A percentile compares a stretch with the other conserved stretches of the same genome.
These are phyloP conservation scores for Corynascus novoguineensis DNA, from an alignment of 495 filamentous ascomycete genomes.

Conservation along the genomic window DNA sequence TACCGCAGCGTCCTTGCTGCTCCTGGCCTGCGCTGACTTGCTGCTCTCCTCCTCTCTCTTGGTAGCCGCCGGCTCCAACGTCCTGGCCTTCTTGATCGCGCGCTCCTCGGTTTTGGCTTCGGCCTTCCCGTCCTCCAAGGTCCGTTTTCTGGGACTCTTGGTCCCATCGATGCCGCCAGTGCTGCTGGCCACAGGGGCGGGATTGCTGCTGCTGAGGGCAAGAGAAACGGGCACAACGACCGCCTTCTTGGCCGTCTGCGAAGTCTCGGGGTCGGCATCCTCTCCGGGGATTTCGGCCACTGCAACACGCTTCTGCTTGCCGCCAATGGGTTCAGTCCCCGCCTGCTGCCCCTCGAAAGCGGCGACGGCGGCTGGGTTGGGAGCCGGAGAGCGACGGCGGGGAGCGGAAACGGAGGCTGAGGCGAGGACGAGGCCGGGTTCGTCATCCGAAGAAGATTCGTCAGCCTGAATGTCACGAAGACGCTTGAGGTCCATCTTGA, in stretches of 20 bases:
- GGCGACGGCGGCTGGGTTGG: background rate
- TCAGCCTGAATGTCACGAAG: constrained; percentile 5
- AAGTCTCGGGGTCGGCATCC: background rate
- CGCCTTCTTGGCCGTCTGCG: background rate
- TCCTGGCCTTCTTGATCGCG: background rate
- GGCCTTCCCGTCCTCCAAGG: constrained; percentile 12
- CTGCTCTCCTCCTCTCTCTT: background rate
- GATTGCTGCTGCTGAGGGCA: background rate
- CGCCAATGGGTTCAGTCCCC: background rate
- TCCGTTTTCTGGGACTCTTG: constrained; percentile 11
- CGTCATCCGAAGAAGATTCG: constrained; percentile 10
- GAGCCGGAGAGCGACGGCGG: background rate
- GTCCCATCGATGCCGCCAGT: background rate
- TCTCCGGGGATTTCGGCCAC: background rate
- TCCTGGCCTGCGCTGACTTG: background rate
- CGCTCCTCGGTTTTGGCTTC: background rate
- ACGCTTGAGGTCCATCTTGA: background rate
- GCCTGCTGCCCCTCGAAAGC: background rate
- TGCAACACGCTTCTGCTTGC: background rate
- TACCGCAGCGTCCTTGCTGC: background rate
- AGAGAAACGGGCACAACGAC: background rate
- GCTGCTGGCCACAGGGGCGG: background rate
- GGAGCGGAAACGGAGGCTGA: too few species aligned
- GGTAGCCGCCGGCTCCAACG: background rate
- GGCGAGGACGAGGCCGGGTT: background rate